Base-by-base conservation (phyloP, 2,329 filamentous ascomycete species). In the Fusarium odoratissimum region DNA sequence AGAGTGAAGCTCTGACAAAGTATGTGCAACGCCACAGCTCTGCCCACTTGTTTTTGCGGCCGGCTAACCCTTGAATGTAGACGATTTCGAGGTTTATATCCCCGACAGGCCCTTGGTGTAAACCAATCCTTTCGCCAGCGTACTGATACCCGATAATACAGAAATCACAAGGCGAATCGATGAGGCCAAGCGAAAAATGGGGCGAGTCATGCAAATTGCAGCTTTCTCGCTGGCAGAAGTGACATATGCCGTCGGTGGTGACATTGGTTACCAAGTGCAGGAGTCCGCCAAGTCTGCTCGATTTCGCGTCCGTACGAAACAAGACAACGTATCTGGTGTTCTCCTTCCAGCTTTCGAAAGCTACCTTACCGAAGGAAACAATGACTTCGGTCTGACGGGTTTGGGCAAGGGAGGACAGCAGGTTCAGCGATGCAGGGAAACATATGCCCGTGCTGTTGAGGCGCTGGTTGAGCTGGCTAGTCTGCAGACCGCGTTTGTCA, bases 181-280 rank as follows among this genome's bases (percentile, higher is more conserved):
- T 85, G 96, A 99, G 83, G 96, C 96, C 45, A 99, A 99, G 85
- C 93, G 95, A 78, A 99, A 99, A 87, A 99, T 99, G 95, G 96
- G 96, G 64, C 91, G 95, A 38, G 96, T 99, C 41, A 99, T 99
- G 96, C 95, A 98, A 83, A 97, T 99, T 79, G 96, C 96, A 44
- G 95, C 96, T 49, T 98, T 99, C 85, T 98, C 95, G 46, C 89
- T 99, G 23, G 96, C 96, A 67, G 96, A 98, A 85, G 96, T 99
- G 63, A 97, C 95, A 54, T 99, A 99, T 79, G 96, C 96, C 31
- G 95, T 98, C 33, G 96, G 96, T 71, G 95, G 95, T 78, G 93
- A 97, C 79, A 97, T 99, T 78, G 93, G 93, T 70, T 99, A 97
- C 84, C 96, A 99, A 85, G 94, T 99, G 75, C 95, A 98, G 81